Evolutionary conservation across 2,329 filamentous ascomycete genomes (phyloP).

Genomic region (Aspergillus sp.): DNA sequence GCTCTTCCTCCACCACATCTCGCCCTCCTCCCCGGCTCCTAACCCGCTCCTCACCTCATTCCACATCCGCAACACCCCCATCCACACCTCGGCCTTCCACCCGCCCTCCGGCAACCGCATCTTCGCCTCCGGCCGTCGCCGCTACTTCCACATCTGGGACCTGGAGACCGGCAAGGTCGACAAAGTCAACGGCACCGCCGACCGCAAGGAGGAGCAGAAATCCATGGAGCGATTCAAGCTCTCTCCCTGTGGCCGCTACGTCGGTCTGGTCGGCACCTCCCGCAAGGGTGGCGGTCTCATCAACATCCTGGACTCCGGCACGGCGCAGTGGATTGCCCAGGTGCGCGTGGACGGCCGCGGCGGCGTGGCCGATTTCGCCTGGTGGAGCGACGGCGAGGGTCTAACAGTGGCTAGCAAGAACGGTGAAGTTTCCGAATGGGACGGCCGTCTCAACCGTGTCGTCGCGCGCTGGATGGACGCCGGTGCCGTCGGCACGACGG

Average conservation of each 20-base stretch:
- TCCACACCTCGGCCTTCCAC: constrained; percentile 81
- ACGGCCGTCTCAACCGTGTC: constrained; percentile 67
- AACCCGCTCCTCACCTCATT: constrained; percentile 90
- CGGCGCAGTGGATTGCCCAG: constrained; percentile 84
- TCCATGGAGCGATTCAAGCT: constrained; percentile 89
- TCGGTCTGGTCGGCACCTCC: constrained; percentile 77
- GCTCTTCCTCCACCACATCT: constrained; percentile 85
- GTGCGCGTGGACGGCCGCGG: constrained; percentile 78
- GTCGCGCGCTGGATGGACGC: constrained; percentile 86
- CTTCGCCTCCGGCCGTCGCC: constrained; percentile 82
- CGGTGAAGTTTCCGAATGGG: constrained; percentile 90
- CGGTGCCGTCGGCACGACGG: constrained; percentile 82
- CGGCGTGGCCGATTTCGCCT: constrained; percentile 86
- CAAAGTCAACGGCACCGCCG: constrained; percentile 76
- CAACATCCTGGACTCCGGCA: constrained; percentile 77
- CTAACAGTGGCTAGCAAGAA: constrained; percentile 81
- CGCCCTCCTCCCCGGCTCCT: constrained; percentile 72
- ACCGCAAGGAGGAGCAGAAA: constrained; percentile 72
- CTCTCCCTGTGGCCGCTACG: constrained; percentile 81
- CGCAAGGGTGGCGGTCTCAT: constrained; percentile 85
- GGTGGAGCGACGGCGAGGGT: constrained; percentile 85
- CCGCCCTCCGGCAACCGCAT: constrained; percentile 73
- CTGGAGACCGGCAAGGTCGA: constrained; percentile 77
- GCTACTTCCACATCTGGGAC: constrained; percentile 95
- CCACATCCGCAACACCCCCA: constrained; percentile 79